phyloP scores from a whole-genome alignment of 2,329 filamentous ascomycete species.

The Scedosporium dehoogii region DNA sequence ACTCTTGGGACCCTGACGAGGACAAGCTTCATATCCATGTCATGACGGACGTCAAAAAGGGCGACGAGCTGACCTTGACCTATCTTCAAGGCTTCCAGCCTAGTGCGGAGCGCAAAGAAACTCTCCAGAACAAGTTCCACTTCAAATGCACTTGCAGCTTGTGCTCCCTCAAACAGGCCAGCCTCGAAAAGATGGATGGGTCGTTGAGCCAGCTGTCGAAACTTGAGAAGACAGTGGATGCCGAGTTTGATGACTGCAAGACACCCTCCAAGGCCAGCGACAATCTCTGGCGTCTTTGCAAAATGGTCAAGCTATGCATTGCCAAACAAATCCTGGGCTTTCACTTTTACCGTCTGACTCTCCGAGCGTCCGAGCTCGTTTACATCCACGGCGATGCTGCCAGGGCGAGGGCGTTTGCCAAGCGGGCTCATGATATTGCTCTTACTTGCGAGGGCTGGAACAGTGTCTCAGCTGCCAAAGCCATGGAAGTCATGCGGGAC shows the following conservation, averaged over 20 bases:
- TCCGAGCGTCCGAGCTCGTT: not conserved
- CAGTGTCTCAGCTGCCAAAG: not conserved
- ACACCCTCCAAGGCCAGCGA: too few species aligned
- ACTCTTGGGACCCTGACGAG: not conserved
- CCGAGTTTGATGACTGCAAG: too few species aligned
- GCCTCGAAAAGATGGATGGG: not conserved
- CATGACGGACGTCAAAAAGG: not conserved
- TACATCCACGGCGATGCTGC: not conserved
- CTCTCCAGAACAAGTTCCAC: not conserved
- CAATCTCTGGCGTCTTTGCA: too few species aligned
- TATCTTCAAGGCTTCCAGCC: conserved; percentile 1
- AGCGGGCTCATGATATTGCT: not conserved
- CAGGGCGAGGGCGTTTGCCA: not conserved
- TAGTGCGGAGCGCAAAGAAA: not conserved
- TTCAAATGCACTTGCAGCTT: conserved; percentile 2
- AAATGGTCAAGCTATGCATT: not conserved
- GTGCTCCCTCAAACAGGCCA: not conserved
- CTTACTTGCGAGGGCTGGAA: not conserved
- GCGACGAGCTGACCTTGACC: conserved; percentile 7
- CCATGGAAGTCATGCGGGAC: not conserved
- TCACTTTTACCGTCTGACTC: not conserved
- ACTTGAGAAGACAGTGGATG: not conserved
- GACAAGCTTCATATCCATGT: not conserved
- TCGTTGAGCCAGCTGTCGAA: not conserved
- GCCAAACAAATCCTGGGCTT: not conserved